Base-by-base conservation (phyloP, 768 basidiomycete species). In the Inosperma sp. region DNA sequence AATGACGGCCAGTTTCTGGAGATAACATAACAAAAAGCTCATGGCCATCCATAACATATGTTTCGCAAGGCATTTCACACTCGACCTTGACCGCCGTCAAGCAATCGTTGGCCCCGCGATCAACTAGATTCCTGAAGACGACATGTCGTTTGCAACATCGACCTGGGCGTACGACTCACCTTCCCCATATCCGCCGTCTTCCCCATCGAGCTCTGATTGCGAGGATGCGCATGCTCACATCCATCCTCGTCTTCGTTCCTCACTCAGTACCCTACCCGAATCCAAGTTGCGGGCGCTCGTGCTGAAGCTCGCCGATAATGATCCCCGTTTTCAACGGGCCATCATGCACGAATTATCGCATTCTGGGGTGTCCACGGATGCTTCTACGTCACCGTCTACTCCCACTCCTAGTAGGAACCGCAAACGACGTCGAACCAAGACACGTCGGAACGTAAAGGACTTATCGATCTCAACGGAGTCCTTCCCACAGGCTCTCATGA, bases 281-380 rank as follows among this genome's bases (percentile, higher is more conserved):
- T 45, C 58, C 10, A 68, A 63, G 48, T 67, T 79, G 5, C 72
- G 74, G 23, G 65, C 67, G 17, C 62, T 73, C 41, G 53, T 77
- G 49, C 58, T 68, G 34, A 71, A 66, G 44, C 63, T 78, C 5
- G 70, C 71, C 1, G 63, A 65, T 19, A 59, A 56, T 21, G 65
- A 65, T 50, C 65, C 70, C 0, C 62, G 58, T 13, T 68, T 77
- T 49, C 66, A 69, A 44, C 66, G 65, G 17, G 72, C 71, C 2
- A 61, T 78, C 26, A 66, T 63, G 35, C 68, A 66, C 48, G 73
- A 75, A 55, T 60, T 77, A 3, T 58, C 57, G 4, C 55, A 43
- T 12, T 29, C 41, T 48, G 62, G 45, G 39, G 49, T 37, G 16
- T 37, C 21, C 19, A 49, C 35, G 9, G 55, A 58, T 34, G 51